These are phyloP conservation scores for Rosellinia necatrix DNA, from an alignment of 2,329 filamentous ascomycete species.

Conservation along the genomic window DNA sequence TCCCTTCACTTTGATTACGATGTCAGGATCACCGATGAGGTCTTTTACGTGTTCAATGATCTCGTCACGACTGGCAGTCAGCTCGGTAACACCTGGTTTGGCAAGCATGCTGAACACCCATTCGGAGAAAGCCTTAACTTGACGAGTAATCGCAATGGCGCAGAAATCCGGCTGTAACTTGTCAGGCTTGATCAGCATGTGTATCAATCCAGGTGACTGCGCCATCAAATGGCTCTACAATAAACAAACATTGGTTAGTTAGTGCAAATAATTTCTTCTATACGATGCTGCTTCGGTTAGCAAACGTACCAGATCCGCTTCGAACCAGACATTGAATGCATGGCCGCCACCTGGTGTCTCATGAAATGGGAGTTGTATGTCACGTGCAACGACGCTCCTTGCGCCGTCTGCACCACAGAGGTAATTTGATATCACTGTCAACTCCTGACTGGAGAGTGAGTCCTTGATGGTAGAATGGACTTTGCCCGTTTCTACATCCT, in stretches of 20 bases:
- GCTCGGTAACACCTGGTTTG: slow-evolving; percentile 17
- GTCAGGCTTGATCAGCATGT: slow-evolving; percentile 20
- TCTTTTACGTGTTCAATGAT: slow-evolving; percentile 18
- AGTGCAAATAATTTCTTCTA: neutral
- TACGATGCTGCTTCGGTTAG: neutral
- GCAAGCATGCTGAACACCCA: slow-evolving; percentile 25
- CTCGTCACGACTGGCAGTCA: slow-evolving; percentile 15
- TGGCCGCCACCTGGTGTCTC: slow-evolving; percentile 12
- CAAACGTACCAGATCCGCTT: slow-evolving; percentile 20
- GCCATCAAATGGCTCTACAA: slow-evolving; percentile 22
- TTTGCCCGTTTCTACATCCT: slow-evolving; percentile 16
- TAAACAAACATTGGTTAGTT: neutral
- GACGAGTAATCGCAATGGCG: slow-evolving; percentile 21
- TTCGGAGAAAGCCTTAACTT: slow-evolving; percentile 19
- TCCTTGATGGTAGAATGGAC: slow-evolving; percentile 20
- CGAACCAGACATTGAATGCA: slow-evolving; percentile 25
- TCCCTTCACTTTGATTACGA: slow-evolving; percentile 14
- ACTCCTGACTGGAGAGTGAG: slow-evolving; percentile 8
- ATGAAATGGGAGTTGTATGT: slow-evolving; percentile 19
- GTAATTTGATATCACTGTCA: slow-evolving; percentile 21
- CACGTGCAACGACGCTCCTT: slow-evolving; percentile 21
- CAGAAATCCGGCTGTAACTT: slow-evolving; percentile 23
- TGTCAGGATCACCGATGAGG: slow-evolving; percentile 13
- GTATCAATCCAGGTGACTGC: slow-evolving; percentile 18
- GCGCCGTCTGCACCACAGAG: slow-evolving; percentile 25